A percentile compares a stretch with the other conserved stretches of the same genome.
phyloP scores from a whole-genome alignment of 176 grass and related monocot genomes.

The Elaeis guineensis region DNA sequence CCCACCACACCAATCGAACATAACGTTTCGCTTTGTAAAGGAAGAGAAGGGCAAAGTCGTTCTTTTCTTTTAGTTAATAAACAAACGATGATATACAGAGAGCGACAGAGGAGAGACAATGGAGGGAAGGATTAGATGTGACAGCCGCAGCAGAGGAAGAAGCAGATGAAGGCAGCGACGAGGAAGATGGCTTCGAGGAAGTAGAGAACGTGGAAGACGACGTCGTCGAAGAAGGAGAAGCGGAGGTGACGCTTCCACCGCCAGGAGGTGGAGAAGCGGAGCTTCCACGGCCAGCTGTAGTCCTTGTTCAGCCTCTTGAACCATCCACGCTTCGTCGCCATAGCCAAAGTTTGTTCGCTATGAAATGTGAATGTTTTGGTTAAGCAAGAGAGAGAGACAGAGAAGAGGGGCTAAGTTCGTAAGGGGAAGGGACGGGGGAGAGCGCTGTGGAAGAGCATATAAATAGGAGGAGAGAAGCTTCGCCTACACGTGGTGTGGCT shows the following conservation, averaged over 20 bases:
- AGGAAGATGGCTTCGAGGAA: slow-evolving; percentile 56
- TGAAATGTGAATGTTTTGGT: no score
- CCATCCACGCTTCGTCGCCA: slow-evolving; percentile 20
- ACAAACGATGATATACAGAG: neutral
- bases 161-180: slow-evolving; percentile 38
- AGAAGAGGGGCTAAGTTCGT: no score
- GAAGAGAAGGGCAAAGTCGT: no score
- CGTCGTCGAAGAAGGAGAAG: slow-evolving; percentile 49
- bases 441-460: no score
- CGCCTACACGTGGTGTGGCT: no score
- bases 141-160: slow-evolving; percentile 29
- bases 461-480: no score
- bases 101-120: neutral
- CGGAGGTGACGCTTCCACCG: slow-evolving; percentile 28
- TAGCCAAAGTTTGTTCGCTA: neutral
- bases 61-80: no score
- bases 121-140: slow-evolving; percentile 22
- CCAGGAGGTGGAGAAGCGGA: slow-evolving; percentile 13
- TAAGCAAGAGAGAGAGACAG: no score
- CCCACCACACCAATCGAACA: no score
- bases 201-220: slow-evolving; percentile 58
- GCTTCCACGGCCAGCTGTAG: slow-evolving; percentile 19
- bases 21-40: no score
- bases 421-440: no score
- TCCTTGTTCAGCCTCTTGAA: slow-evolving; percentile 31